Base-by-base conservation (phyloP, 2,329 filamentous ascomycete species). In the Aschersonia sp. region DNA sequence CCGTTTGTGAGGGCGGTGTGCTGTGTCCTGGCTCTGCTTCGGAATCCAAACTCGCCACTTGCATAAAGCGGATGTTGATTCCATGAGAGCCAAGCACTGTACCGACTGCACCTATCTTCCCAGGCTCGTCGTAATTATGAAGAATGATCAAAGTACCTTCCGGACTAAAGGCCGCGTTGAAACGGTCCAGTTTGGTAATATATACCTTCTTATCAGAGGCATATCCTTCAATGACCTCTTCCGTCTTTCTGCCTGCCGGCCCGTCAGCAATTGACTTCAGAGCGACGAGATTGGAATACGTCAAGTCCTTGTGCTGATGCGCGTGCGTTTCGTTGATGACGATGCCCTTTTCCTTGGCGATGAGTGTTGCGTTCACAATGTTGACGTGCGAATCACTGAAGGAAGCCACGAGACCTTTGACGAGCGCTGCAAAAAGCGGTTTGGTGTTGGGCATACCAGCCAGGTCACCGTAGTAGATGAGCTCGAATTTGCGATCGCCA, bases 61-160 rank as follows among this genome's bases (percentile, higher is more conserved):
- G 81, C 86, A 91, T 92, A 59, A 82, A 89, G 44, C 75, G 76
- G 61, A 91, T 87, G 58, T 92, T 92, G 47, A 92, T 79, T 0
- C 78, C 79, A 40, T 83, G 75, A 40, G 72, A 72, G 0, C 85
- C 86, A 30, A 91, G 66, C 46, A 80, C 72, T 50, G 73, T 80
- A 1, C 86, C 86, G 3, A 92, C 85, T 40, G 80, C 78, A 2
- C 86, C 86, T 60, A 92, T 91, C 70, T 89, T 89, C 9, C 86
- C 86, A 0, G 84, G 84, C 53, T 81, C 75, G 58, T 92, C 85
- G 57, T 85, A 89, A 65, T 91, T 91, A 58, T 87, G 77, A 56
- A 87, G 76, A 50, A 91, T 82, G n/a, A 89, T 69, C 50, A 91
- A 62, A 0, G 78, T 86, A 0, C 85, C 85, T 50, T 84, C 75